Evolutionary conservation across 306 rosid genomes (phyloP).

Genomic region (Glycine soja): DNA sequence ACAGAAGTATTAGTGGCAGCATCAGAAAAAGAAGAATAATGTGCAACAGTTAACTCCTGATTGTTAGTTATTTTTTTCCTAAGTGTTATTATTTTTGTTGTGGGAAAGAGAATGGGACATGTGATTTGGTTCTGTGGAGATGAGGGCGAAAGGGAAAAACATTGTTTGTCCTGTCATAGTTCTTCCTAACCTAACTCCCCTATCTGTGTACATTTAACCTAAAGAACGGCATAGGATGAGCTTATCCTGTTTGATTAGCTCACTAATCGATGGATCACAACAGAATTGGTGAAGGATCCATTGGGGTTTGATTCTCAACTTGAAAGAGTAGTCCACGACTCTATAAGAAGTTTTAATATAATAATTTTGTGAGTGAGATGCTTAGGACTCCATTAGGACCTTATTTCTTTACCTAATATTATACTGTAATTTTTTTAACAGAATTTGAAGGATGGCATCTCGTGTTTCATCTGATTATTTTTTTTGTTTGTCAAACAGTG

Average conservation of each 20-base stretch:
- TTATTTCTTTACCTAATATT: constrained; percentile 7
- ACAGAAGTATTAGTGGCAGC: neutral
- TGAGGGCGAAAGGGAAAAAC: neutral
- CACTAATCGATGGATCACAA: neutral
- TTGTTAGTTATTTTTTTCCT: neutral
- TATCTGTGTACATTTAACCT: neutral
- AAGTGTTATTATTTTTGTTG: neutral
- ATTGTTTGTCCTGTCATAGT: neutral
- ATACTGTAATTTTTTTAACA: neutral
- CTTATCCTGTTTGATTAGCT: neutral
- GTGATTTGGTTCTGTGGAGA: neutral
- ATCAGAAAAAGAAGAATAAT: neutral
- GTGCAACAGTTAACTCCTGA: neutral
- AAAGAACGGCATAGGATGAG: neutral
- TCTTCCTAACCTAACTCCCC: neutral
- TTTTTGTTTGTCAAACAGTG: constrained; percentile 63
- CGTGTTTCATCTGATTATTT: constrained; percentile 28
- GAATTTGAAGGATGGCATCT: neutral
- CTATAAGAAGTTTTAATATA: neutral
- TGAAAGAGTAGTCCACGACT: neutral
- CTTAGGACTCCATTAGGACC: neutral
- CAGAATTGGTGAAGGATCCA: neutral
- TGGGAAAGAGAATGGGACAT: neutral
- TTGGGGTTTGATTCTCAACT: neutral
- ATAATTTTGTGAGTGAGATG: neutral